Evolutionary conservation across 1,284 basidiomycete species (phyloP), one percentile per base, ranked within the genome.

Genomic region (Apiotrichum gracile): DNA sequence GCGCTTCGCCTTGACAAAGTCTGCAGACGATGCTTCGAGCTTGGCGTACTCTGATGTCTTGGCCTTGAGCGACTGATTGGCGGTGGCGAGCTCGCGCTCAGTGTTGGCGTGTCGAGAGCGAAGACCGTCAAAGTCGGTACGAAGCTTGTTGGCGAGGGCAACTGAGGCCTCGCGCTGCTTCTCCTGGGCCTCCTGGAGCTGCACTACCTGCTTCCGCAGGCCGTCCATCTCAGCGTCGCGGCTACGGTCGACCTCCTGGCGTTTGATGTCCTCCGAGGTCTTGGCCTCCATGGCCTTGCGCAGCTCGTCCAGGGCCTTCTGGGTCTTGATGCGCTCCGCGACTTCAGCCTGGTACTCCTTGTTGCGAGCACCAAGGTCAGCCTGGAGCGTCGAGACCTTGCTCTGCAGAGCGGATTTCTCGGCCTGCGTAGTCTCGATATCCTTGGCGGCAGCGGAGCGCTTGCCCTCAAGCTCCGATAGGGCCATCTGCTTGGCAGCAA

Each of bases 231-330:
- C 93, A 41, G 84, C 81, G 62, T 94, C 91, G 67, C 86, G 88
- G 75, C 87, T 88, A 71, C 86, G 86, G 72, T 91, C 89, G 2
- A 84, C 87, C 69, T 96, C 89, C 46, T 81, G 82, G 24, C 88
- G 83, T 52, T 86, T 85, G 31, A 83, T 85, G 66, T 92, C 91
- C 68, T 96, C 92, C 21, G 84, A 86, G 1, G 85, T 83, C 74
- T 92, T 94, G 6, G 88, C 86, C 49, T 86, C 85, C 78, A 96
- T 83, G 19, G 89, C 74, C 21, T 81, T 77, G 7, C 92, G 84
- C 5, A 94, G 79, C 61, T 90, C 88, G 66, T 97, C 93, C 14
- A 96, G 78, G 71, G 96, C 91, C 43, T 79, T 81, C 65, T 91
- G 85, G 16, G 94, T 75, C 61, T 85, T 86, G 40, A 77, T 74